A percentile compares a stretch with the other conserved stretches of the same genome.
phyloP scores from a whole-genome alignment of 108 stramenopile species.

The Nitzschia palea region DNA sequence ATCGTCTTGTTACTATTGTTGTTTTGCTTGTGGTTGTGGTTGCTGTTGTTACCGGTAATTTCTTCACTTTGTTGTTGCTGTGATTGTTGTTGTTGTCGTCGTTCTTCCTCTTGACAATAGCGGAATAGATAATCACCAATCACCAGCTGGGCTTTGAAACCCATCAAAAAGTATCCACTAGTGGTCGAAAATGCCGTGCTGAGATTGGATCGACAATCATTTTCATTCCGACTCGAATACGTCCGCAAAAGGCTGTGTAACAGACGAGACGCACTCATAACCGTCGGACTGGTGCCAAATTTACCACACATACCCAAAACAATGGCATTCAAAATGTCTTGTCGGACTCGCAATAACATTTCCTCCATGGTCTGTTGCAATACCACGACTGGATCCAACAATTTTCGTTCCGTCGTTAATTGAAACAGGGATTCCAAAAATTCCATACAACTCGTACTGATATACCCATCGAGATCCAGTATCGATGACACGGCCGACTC shows the following conservation, averaged over 20 bases:
- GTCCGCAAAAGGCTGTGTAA: not conserved
- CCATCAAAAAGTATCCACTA: not conserved
- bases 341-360: not conserved
- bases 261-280: not conserved
- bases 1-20: too few relatives aligned
- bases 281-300: slow-evolving; percentile 1
- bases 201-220: not conserved
- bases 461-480: slow-evolving; percentile 11
- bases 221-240: not conserved
- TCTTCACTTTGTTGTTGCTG: too few relatives aligned
- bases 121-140: slow-evolving; percentile 2
- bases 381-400: not conserved
- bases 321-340: not conserved
- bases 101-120: not conserved
- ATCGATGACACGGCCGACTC: slow-evolving; percentile 26
- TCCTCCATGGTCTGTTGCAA: not conserved
- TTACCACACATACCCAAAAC: slow-evolving; percentile 6
- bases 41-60: too few relatives aligned
- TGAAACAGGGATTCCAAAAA: slow-evolving; percentile 9
- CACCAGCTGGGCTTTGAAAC: not conserved
- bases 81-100: too few relatives aligned
- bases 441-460: slow-evolving; percentile 4
- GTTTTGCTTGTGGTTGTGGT: too few relatives aligned
- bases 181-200: not conserved
- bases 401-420: not conserved